Evolutionary conservation across 2,329 filamentous ascomycete species (phyloP).

Genomic region (Verticillium zaregamsianum): DNA sequence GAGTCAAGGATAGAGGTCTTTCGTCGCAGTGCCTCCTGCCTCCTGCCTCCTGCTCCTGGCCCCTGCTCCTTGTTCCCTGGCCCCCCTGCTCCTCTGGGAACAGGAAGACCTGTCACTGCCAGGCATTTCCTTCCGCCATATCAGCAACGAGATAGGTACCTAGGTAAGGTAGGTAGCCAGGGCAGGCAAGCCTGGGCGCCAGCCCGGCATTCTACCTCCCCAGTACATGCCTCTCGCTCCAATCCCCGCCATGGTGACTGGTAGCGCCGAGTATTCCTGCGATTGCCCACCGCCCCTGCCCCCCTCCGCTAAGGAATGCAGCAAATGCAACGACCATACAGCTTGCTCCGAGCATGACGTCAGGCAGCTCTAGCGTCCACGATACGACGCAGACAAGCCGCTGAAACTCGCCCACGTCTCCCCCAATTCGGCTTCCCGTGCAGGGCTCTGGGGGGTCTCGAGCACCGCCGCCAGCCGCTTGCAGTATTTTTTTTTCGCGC

Average conservation of each 20-base stretch:
- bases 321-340: constrained; percentile 1
- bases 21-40: background rate
- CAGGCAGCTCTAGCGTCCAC: constrained; percentile 10
- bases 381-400: background rate
- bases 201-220: background rate
- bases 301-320: background rate
- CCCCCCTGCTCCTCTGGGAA: background rate
- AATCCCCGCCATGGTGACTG: background rate
- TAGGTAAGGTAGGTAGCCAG: no score
- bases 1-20: background rate
- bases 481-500: background rate
- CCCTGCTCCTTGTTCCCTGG: no score
- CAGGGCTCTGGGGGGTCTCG: background rate
- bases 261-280: background rate
- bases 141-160: no score
- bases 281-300: background rate
- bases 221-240: background rate
- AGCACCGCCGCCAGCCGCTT: background rate
- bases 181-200: no score
- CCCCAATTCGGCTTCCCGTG: background rate
- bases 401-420: background rate
- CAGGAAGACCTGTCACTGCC: background rate
- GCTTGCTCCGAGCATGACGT: constrained; percentile 14
- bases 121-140: no score
- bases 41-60: background rate